Percentiles rank a stretch among this genome's conserved stretches.
Evolutionary conservation across 305 asterid species (phyloP).

Genomic region (Solanum aculeatissimum): DNA sequence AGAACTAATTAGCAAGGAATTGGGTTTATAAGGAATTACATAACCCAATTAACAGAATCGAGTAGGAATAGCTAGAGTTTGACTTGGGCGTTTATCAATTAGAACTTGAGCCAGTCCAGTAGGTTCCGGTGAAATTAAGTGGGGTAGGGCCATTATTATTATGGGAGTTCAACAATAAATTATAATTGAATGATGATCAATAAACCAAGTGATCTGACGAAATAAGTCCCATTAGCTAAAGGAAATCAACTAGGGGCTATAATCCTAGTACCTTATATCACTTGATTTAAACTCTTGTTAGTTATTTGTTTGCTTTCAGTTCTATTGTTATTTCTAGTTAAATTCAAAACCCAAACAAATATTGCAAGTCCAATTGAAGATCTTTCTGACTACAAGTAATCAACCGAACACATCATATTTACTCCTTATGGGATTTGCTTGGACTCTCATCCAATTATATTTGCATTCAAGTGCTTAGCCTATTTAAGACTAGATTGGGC

Average conservation of each 20-base stretch:
- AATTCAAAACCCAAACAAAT: neutral
- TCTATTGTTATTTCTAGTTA: neutral
- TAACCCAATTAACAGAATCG: neutral
- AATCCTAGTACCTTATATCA: neutral
- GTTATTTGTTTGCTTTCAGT: neutral
- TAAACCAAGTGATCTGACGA: neutral
- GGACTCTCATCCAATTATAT: neutral
- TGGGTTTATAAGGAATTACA: neutral
- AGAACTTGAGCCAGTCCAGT: neutral
- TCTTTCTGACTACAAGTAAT: neutral
- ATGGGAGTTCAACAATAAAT: neutral
- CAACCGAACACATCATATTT: neutral
- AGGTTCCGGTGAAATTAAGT: neutral
- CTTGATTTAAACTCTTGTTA: neutral
- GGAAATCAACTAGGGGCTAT: neutral
- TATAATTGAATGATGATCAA: neutral
- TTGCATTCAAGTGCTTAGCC: neutral
- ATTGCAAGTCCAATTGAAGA: neutral
- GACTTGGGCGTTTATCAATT: neutral
- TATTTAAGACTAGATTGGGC: neutral
- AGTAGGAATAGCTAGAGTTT: neutral
- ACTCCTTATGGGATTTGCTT: neutral
- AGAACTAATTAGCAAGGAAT: neutral
- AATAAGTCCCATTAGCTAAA: neutral
- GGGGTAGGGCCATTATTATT: neutral